Evolutionary conservation across 2,329 filamentous ascomycete genomes (phyloP), one percentile per base, ranked within the genome.

Genomic region (Epichloe gansuensis): DNA sequence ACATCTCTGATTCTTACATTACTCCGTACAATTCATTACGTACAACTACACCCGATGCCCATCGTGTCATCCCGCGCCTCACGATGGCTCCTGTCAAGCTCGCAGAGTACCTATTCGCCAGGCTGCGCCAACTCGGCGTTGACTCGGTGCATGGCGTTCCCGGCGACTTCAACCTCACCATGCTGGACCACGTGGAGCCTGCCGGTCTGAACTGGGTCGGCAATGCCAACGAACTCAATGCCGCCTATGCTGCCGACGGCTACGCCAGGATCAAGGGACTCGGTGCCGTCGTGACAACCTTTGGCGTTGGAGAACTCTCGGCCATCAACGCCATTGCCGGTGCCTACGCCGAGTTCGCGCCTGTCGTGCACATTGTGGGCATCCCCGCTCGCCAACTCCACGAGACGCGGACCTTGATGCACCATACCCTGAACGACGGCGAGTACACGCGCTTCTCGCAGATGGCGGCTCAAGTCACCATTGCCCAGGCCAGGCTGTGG

Each of bases 311-410:
- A 8, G 74, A 76, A 55, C 64, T 75, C 7, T 80, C 77, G 3
- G 77, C 78, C 5, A 70, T 81, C 60, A 81, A 82, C 58, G 78
- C 75, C 38, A 73, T 81, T 56, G 78, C 77, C 2, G 80, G 79
- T 1, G 75, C 78, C 3, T 81, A 76, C 59, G 72, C 77, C 9
- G 80, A 82, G 63, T 69, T 70, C 34, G 75, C 75, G 0, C 70
- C 76, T 0, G 72, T 82, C 21, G 72, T 82, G 11, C 78, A 82
- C 57, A 74, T 82, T 43, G 77, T 81, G 23, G 79, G 79, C 2
- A 74, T 74, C 0, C 76, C 78, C 8, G 63, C 66, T 2, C 67
- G 72, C 2, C 55, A 60, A 8, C 65, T 69, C 3, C 76, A 79
- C 55, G 67, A 72, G 9, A 60, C 63, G 2, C 67, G 73, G 3